A percentile compares a stretch with the other conserved stretches of the same genome.
Conservation (phyloP, 2,329 filamentous ascomycete genomes). For the Calonectria hawksworthii region DNA sequence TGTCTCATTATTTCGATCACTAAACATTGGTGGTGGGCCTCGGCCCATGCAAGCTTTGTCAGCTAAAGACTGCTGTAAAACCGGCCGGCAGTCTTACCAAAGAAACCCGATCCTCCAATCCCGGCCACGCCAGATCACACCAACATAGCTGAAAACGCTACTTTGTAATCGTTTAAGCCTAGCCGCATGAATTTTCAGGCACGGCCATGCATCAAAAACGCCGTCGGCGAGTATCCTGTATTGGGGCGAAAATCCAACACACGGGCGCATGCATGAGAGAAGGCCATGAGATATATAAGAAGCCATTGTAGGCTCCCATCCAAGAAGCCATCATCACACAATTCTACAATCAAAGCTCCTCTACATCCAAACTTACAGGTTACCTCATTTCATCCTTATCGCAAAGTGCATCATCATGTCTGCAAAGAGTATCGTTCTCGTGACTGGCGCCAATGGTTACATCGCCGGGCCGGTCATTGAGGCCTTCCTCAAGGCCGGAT, state of each 20-base stretch:
- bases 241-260: neutral
- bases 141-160: neutral
- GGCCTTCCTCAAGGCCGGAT: slow-evolving; percentile 53
- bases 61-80: neutral
- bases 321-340: neutral
- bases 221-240: slow-evolving; percentile 17
- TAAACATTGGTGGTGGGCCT: neutral
- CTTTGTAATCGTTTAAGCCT: neutral
- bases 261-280: neutral
- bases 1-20: neutral
- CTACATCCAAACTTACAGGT: neutral
- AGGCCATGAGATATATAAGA: slow-evolving; percentile 17
- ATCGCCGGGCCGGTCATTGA: slow-evolving; percentile 54
- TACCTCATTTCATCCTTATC: neutral
- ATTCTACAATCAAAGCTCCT: neutral
- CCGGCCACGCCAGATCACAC: neutral
- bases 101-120: neutral
- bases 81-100: neutral
- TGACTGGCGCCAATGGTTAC: slow-evolving; percentile 58
- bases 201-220: neutral
- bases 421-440: slow-evolving; percentile 45
- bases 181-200: neutral
- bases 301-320: neutral
- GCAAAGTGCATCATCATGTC: slow-evolving; percentile 32
- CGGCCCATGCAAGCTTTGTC: neutral